Evolutionary conservation across 345 rosid species (phyloP), one percentile per base, ranked within the genome.

Genomic region (Euclidium syriacum): DNA sequence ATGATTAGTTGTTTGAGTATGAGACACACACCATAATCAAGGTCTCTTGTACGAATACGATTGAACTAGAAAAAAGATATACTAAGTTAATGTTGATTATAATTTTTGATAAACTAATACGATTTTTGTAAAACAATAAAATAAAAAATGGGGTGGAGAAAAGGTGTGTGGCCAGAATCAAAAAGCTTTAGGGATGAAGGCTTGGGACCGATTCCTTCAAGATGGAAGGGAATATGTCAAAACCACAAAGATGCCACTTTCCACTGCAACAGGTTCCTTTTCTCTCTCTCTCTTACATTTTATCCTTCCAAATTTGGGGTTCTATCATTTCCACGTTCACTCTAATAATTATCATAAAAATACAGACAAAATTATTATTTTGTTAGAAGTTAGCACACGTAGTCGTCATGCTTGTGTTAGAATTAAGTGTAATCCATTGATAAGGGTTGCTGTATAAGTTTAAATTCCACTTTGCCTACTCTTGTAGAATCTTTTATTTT

Each of bases 161-260:
- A 53, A 91, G 98, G 98, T 73, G 96, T 76, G 2, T 91, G 98
- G 96, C 95, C 98, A 1, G 96, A 89, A 72, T 91, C 96, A 4
- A 82, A 79, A 52, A 89, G 96, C 84, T 86, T 91, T 68, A 70
- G 80, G 2, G 98, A 85, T 68, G 77, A 81, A 47, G 95, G 83
- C 26, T 78, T 71, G 74, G 98, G 98, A 69, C 89, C 95, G 20
- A 76, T 86, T 35, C 96, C 98, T 42, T 65, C 90, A 14, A 86
- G 77, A 75, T 91, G 96, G 96, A 86, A 73, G 43, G 96, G 95
- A 66, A 65, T 72, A 17, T 91, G 98, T 33, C 72, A 88, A 83
- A 85, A 86, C 77, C 70, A 75, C 24, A 71, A 68, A 22, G 82
- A 69, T 52, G 51, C 73, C 39, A 52, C 56, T 30, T 83, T 91